Conservation (phyloP, 1,139 yeast species). For the Lodderomyces elongisporus region DNA sequence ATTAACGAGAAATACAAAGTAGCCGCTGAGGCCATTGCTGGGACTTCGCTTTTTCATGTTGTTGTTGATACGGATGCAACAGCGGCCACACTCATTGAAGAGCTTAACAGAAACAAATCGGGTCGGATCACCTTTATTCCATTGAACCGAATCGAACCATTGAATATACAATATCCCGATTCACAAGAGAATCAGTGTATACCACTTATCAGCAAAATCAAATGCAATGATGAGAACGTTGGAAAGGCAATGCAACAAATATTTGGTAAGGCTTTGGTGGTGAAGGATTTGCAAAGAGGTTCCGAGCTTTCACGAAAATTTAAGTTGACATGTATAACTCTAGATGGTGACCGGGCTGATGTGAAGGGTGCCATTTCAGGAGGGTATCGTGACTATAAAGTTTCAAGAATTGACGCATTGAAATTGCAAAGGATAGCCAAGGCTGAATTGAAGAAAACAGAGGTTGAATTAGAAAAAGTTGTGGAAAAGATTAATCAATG, state of each 20-base stretch:
- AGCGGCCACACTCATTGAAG: constrained; percentile 74
- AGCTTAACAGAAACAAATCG: constrained; percentile 59
- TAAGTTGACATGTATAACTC: constrained; percentile 72
- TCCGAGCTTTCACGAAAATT: constrained; percentile 59
- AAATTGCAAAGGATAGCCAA: constrained; percentile 50
- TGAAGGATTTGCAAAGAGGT: constrained; percentile 65
- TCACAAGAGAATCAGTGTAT: constrained; percentile 52
- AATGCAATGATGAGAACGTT: constrained; percentile 47
- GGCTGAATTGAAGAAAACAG: constrained; percentile 38
- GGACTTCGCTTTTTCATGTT: constrained; percentile 77
- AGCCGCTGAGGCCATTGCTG: constrained; percentile 88
- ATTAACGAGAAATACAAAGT: constrained; percentile 80
- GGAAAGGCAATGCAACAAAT: constrained; percentile 69
- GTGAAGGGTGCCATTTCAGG: constrained; percentile 82
- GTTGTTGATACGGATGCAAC: constrained; percentile 88
- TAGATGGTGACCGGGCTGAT: constrained; percentile 89
- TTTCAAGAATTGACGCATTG: constrained; percentile 68
- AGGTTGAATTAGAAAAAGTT: constrained; percentile 20
- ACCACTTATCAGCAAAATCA: constrained; percentile 71
- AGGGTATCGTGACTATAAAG: constrained; percentile 72
- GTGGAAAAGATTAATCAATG: constrained; percentile 19
- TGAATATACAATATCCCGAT: constrained; percentile 47
- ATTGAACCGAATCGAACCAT: constrained; percentile 55
- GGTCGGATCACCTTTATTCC: constrained; percentile 94
- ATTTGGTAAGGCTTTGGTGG: constrained; percentile 77